Base-by-base conservation (phyloP, 164 flowering plant genomes). In the Vitis cinerea region DNA sequence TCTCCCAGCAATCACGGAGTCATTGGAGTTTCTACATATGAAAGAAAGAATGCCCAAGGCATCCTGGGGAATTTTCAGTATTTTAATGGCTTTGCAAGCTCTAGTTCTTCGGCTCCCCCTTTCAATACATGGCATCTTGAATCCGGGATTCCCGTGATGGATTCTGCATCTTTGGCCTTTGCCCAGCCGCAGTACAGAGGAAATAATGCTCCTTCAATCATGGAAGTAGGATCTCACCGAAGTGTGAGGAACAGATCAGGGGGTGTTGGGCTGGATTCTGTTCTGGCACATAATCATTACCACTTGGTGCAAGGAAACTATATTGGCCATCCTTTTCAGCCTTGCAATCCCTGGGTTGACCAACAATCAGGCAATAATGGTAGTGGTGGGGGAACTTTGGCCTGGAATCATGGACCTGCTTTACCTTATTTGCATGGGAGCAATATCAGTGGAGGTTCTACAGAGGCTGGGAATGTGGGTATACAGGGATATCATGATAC, bases 41-140 rank as follows among this genome's bases (percentile, higher is more conserved):
- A 82, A 81, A 83, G 92, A 75, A 90, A 92, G 72, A 83, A 74
- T 68, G 78, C 83, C 48, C 93, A 89, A 74, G 88, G 83, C 13
- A 27, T 76, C 58, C 81, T 79, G 8, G 81, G 77, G 59, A 74
- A 74, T 75, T 60, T 61, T 66, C 87, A 78, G 13, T 64, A 74
- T 72, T 74, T 69, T 59, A 73, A 75, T 77, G 82, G 79, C 16
- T 73, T 83, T 14, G 77, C 86, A 50, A 83, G 87, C 70, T 76
- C 90, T 31, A 87, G 88, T 73, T 84, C 89, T 64, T 68, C 85
- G 44, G 76, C 78, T 61, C 72, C 72, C 17, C 75, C 88, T 9
- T 23, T 76, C 64, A 78, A 78, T 82, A 54, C 78, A 16, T 72
- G 80, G 61, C 83, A 79, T 66, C 77, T 80, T 66, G 89, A 84